Percentiles rank a stretch among this genome's conserved stretches.
Evolutionary conservation across 2,329 filamentous ascomycete genomes (phyloP).

Genomic region (Sphaerulina musiva): DNA sequence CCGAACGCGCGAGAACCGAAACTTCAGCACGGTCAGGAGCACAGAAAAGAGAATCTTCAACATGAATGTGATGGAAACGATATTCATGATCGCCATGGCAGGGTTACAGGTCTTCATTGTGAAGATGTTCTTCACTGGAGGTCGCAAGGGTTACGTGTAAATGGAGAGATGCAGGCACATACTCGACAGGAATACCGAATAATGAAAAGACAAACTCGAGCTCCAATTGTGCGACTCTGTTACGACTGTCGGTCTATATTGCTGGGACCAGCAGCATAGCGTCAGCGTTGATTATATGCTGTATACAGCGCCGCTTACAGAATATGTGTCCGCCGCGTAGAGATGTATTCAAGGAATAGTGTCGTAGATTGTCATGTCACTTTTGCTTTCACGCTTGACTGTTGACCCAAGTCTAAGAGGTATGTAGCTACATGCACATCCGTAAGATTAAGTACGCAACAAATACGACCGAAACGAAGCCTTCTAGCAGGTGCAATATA

Average conservation of each 20-base stretch:
- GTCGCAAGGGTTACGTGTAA: slow-evolving; percentile 51
- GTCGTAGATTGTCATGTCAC: no score
- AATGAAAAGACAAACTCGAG: not conserved
- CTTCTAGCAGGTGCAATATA: slow-evolving; percentile 33
- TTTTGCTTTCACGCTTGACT: no score
- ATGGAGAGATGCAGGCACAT: not conserved
- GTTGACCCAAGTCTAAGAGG: no score
- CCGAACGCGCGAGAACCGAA: slow-evolving; percentile 95
- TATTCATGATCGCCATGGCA: slow-evolving; percentile 91
- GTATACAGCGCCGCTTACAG: no score
- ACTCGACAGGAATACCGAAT: not conserved
- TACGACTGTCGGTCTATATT: no score
- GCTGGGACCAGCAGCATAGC: no score
- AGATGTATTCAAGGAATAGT: no score
- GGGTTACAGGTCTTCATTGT: slow-evolving; percentile 95
- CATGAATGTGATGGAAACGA: slow-evolving; percentile 88
- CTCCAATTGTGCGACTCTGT: not conserved
- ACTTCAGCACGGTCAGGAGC: slow-evolving; percentile 95
- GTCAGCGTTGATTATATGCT: no score
- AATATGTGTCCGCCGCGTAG: no score
- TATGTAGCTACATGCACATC: no score
- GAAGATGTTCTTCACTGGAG: slow-evolving; percentile 94
- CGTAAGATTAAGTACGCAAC: no score
- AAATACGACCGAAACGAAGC: no score
- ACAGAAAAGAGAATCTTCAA: slow-evolving; percentile 96